phyloP scores from a whole-genome alignment of 331 rosid species.

The Spiraea crenata region DNA sequence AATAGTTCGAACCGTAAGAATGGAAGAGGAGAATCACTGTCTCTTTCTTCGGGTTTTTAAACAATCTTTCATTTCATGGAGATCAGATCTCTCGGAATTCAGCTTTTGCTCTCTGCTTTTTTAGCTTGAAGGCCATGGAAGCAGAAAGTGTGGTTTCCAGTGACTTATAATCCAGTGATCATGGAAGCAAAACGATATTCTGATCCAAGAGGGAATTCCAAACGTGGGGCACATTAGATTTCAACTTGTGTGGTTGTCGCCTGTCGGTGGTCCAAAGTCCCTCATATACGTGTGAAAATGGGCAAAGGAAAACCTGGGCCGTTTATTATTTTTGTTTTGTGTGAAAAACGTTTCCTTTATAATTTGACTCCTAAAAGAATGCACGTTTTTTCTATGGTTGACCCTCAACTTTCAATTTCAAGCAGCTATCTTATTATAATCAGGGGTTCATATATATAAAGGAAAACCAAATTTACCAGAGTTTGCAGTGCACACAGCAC shows the following conservation, averaged over 20 bases:
- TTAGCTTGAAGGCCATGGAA: background rate
- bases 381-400: background rate
- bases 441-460: background rate
- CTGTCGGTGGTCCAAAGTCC: background rate
- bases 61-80: too few species aligned
- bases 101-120: background rate
- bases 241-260: background rate
- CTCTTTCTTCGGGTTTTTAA: too few species aligned
- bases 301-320: background rate
- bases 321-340: background rate
- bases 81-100: background rate
- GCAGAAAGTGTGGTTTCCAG: background rate
- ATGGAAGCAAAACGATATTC: background rate
- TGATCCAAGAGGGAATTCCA: background rate
- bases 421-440: background rate
- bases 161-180: background rate
- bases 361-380: background rate
- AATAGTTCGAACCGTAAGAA: background rate
- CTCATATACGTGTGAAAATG: background rate
- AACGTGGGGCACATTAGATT: conserved; percentile 28
- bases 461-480: background rate
- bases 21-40: background rate
- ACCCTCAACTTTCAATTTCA: background rate
- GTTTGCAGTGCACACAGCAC: background rate
- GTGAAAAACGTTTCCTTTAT: background rate